These are phyloP conservation scores for Tolypocladium tundrense DNA, from an alignment of 2,329 filamentous ascomycete genomes.

Conservation along the genomic window DNA sequence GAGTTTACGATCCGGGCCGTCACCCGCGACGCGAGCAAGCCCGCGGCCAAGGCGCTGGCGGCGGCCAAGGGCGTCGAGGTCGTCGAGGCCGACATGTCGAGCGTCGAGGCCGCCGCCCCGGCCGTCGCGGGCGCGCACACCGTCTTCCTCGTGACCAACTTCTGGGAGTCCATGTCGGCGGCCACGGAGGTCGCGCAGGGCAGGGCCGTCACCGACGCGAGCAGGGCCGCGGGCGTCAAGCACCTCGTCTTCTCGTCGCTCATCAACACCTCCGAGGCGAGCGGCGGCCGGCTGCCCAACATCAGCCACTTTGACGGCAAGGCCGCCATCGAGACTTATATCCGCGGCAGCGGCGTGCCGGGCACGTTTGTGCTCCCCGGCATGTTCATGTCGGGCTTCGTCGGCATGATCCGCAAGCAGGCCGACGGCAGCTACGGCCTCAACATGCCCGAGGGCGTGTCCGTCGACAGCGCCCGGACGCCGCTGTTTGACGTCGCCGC, in stretches of 20 bases:
- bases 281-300: conserved; percentile 24
- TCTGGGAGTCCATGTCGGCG: conserved; percentile 21
- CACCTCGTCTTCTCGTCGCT: conserved; percentile 38
- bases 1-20: conserved; percentile 35
- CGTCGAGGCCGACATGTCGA: conserved; percentile 30
- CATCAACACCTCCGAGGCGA: conserved; percentile 24
- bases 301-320: conserved; percentile 47
- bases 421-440: conserved; percentile 18
- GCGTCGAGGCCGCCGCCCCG: conserved; percentile 19
- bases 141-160: conserved; percentile 31
- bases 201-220: conserved; percentile 34
- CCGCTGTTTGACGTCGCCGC: conserved; percentile 25
- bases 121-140: conserved; percentile 32
- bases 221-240: conserved; percentile 30
- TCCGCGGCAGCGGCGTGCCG: conserved; percentile 35
- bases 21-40: conserved; percentile 33
- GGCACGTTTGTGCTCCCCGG: conserved; percentile 42
- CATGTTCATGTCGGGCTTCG: conserved; percentile 43
- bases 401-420: conserved; percentile 15
- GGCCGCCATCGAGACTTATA: conserved; percentile 45
- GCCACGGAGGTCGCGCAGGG: conserved; percentile 30
- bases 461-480: conserved; percentile 19
- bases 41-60: conserved; percentile 25
- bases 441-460: conserved; percentile 13
- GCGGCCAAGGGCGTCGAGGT: conserved; percentile 31